These are phyloP conservation scores for Lactifluus volemus DNA, from an alignment of 768 basidiomycete species.

Conservation along the genomic window DNA sequence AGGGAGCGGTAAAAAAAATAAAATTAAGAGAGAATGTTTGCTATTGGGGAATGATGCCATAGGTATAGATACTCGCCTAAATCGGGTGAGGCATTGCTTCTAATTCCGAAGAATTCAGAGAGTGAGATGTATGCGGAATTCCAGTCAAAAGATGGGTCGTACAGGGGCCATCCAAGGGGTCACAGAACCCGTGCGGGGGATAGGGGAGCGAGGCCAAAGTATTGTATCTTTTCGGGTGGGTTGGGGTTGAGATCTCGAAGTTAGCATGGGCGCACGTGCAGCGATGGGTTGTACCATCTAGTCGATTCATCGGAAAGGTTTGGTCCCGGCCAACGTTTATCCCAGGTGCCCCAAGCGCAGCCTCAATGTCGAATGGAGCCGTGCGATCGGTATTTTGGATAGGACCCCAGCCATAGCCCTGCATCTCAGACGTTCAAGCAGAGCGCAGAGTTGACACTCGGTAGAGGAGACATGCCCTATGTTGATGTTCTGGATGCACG, in stretches of 20 bases:
- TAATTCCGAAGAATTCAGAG: background rate
- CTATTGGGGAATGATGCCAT: background rate
- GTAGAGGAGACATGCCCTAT: background rate
- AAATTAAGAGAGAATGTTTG: background rate
- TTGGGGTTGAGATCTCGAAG: background rate
- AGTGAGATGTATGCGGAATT: background rate
- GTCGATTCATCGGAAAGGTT: background rate
- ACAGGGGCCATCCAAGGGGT: background rate
- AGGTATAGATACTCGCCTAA: background rate
- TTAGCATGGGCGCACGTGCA: background rate
- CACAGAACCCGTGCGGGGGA: background rate
- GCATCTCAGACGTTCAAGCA: background rate
- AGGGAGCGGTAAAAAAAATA: background rate
- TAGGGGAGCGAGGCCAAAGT: slow-evolving; percentile 1
- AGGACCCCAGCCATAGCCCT: background rate
- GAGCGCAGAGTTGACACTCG: background rate
- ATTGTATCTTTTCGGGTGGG: background rate
- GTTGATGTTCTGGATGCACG: background rate
- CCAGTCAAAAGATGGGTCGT: background rate
- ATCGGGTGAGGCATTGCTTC: background rate
- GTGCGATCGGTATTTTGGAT: background rate
- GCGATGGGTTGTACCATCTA: background rate
- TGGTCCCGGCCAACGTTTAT: background rate
- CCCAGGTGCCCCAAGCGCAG: background rate
- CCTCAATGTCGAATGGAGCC: slow-evolving; percentile 3